phyloP scores from a whole-genome alignment of 2,329 filamentous ascomycete genomes.

The Penicillium freii region DNA sequence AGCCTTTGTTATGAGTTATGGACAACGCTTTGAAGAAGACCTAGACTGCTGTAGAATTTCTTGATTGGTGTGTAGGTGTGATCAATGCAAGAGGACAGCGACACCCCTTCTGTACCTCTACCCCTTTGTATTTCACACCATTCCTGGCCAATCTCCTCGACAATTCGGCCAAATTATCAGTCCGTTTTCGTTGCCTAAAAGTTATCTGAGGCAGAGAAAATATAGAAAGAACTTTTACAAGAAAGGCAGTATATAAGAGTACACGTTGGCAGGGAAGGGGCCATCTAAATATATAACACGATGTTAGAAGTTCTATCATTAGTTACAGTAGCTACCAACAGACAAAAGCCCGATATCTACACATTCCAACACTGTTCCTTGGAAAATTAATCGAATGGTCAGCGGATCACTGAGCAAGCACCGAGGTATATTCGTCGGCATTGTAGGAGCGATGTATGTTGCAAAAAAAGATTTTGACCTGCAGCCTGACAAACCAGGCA shows the following conservation, averaged over 20 bases:
- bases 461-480: background rate
- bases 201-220: background rate
- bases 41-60: background rate
- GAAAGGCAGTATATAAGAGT: background rate
- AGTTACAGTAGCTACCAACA: background rate
- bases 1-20: background rate
- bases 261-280: too few species aligned
- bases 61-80: background rate
- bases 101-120: too few species aligned
- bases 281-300: background rate
- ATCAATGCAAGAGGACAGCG: background rate
- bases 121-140: too few species aligned
- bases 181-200: background rate
- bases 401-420: background rate
- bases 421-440: background rate
- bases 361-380: background rate
- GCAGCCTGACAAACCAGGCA: background rate
- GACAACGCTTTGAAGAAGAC: background rate
- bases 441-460: too few species aligned
- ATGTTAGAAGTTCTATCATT: background rate
- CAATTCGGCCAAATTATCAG: too few species aligned
- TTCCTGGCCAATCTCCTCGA: too few species aligned
- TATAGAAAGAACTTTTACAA: too few species aligned
- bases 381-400: too few species aligned
- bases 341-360: background rate